Conservation (phyloP, 78 protist genomes). For the Cavenderia fasciculata region DNA sequence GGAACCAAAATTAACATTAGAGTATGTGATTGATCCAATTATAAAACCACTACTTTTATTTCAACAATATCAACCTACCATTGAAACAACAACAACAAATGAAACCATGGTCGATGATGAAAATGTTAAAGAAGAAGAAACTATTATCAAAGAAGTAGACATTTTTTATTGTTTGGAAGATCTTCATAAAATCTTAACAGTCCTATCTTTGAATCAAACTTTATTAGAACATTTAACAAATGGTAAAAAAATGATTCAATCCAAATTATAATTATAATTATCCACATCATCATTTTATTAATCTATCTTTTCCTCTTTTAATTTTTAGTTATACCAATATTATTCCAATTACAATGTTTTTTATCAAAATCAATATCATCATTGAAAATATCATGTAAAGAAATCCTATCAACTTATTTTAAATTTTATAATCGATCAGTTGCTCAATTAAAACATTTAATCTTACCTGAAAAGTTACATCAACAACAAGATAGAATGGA, state of each 20-base stretch:
- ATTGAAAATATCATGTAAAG: slow-evolving; percentile 62
- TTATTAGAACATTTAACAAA: slow-evolving; percentile 23
- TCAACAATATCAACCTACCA: neutral
- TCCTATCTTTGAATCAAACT: slow-evolving; percentile 32
- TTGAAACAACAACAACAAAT: neutral
- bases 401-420: slow-evolving; percentile 50
- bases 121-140: neutral
- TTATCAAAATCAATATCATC: slow-evolving; percentile 70
- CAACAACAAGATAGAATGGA: neutral
- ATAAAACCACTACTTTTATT: slow-evolving; percentile 26
- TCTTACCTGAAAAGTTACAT: slow-evolving; percentile 17
- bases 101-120: neutral
- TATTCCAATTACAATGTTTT: slow-evolving; percentile 66
- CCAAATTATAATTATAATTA: too few relatives aligned
- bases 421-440: slow-evolving; percentile 54
- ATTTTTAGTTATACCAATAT: slow-evolving; percentile 7
- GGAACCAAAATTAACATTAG: slow-evolving; percentile 1
- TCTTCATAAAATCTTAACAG: slow-evolving; percentile 49
- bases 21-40: slow-evolving; percentile 9
- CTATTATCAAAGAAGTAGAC: slow-evolving; percentile 55
- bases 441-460: slow-evolving; percentile 18
- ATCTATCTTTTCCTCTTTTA: neutral
- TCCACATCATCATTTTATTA: too few relatives aligned
- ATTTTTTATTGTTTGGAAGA: slow-evolving; percentile 59
- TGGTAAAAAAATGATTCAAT: too few relatives aligned